phyloP scores from a whole-genome alignment of 306 rosid species.

The Castanea sativa region DNA sequence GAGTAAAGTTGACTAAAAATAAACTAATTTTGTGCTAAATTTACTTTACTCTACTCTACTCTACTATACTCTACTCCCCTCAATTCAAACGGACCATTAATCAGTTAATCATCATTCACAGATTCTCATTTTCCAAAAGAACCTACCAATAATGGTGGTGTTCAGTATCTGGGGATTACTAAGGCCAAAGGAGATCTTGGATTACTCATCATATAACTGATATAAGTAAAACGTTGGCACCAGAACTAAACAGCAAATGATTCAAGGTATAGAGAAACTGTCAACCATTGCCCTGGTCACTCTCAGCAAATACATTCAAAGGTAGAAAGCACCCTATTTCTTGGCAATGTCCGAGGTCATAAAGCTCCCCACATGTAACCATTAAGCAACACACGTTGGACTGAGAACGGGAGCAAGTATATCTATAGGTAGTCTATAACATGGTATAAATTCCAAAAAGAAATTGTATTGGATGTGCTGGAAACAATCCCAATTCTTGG shows the following conservation, averaged over 20 bases:
- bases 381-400: neutral
- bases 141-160: neutral
- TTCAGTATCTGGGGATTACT: neutral
- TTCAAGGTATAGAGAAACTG: neutral
- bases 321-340: neutral
- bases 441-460: neutral
- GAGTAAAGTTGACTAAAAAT: too few relatives aligned
- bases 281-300: neutral
- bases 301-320: neutral
- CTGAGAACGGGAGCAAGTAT: neutral
- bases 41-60: too few relatives aligned
- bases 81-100: neutral
- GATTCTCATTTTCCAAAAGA: too few relatives aligned
- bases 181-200: neutral
- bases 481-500: too few relatives aligned
- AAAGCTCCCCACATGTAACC: neutral
- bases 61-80: too few relatives aligned
- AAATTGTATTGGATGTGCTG: neutral
- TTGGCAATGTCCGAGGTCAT: neutral
- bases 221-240: too few relatives aligned
- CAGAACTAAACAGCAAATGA: too few relatives aligned
- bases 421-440: neutral
- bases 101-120: neutral
- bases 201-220: neutral
- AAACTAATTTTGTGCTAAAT: too few relatives aligned